These are phyloP conservation scores for Panaeolus papilionaceus DNA, from an alignment of 768 basidiomycete genomes.

Conservation along the genomic window DNA sequence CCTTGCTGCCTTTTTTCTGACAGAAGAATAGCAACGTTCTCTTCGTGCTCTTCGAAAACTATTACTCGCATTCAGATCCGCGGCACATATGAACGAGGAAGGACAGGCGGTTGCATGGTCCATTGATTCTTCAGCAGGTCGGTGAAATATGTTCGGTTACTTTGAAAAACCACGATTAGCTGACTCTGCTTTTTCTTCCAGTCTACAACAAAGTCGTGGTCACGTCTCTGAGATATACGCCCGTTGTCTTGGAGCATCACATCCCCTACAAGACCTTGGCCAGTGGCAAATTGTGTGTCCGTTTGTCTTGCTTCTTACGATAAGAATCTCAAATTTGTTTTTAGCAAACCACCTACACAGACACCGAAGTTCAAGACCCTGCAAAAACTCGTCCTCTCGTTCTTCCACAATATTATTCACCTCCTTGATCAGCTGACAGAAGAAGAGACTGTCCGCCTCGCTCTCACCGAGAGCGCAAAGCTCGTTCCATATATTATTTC, in stretches of 20 bases:
- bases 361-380: constrained; percentile 82
- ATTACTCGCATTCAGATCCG: constrained; percentile 90
- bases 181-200: constrained; percentile 35
- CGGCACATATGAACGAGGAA: constrained; percentile 89
- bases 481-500: constrained; percentile 87
- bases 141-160: constrained; percentile 26
- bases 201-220: constrained; percentile 95
- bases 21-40: constrained; percentile 72
- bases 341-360: constrained; percentile 86
- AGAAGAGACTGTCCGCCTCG: constrained; percentile 66
- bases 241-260: constrained; percentile 86
- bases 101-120: constrained; percentile 81
- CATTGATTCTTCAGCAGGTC: constrained; percentile 83
- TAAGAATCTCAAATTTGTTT: constrained; percentile 18
- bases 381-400: constrained; percentile 87
- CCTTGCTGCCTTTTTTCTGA: background rate
- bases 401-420: constrained; percentile 87
- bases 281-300: constrained; percentile 85
- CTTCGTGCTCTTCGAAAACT: constrained; percentile 83
- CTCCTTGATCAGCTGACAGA: constrained; percentile 80
- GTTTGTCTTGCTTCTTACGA: constrained; percentile 5
- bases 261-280: constrained; percentile 83
- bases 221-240: constrained; percentile 89
- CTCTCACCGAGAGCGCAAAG: constrained; percentile 86
- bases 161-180: constrained; percentile 14